Base-by-base conservation (phyloP, 2,329 filamentous ascomycete genomes). In the Beauveria sp. region DNA sequence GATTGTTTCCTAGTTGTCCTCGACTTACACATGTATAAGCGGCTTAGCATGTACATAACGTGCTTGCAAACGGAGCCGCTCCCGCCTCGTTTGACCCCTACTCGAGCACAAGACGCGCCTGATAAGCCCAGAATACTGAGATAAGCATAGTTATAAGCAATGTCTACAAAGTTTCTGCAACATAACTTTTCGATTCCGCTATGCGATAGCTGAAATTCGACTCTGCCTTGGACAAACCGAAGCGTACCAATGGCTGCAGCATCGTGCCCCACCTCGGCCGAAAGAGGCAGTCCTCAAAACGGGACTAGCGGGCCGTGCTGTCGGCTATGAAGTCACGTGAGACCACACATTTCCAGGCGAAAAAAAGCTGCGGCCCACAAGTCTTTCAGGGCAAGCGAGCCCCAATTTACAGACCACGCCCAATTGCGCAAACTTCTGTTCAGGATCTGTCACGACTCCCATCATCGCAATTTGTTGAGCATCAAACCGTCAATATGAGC, bases 401-500 rank as follows among this genome's bases (percentile, higher is more conserved):
- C 74, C 74, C 73, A 76, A 72, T 73, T 74, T 75, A 74, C 72
- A 70, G 72, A 74, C 67, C 62, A 65, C 62, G 56, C 60, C 58
- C 61, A 63, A 63, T 65, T 62, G 64, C 66, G 58, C 68, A 73
- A 74, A 71, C 68, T 70, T 50, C 42, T 20, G 67, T 49, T 28
- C 64, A 53, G 62, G 58, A 63, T 63, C 40, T 62, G 65, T 67
- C 68, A 66, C 63, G 65, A 70, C 64, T 63, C 64, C 67, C 69
- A 65, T 67, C 66, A 68, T 67, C 67, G 56, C 68, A 67, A 67
- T 70, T 65, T 69, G 68, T 70, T 69, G 70, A 69, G 70, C 68
- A 75, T 60, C 67, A 68, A 74, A 67, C 76, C 74, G 79, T 78
- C 81, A 86, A 76, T 74, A 87, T 87, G 85, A 81, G 77, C 77